These are phyloP conservation scores for Daldinia decipiens DNA, from an alignment of 495 filamentous ascomycete genomes.

Conservation along the genomic window DNA sequence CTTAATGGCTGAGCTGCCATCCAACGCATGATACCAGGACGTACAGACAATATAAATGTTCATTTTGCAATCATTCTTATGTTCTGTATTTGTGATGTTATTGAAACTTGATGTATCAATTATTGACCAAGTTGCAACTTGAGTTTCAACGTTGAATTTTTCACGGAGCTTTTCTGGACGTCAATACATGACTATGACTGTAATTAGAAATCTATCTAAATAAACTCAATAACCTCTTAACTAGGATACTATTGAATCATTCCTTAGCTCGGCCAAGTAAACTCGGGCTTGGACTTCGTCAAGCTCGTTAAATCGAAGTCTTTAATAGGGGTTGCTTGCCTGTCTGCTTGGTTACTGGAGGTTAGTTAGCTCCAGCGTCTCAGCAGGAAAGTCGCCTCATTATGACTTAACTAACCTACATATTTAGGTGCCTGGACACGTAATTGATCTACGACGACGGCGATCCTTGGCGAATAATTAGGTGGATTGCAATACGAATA, in stretches of 20 bases:
- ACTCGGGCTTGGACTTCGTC: background rate
- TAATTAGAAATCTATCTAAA: background rate
- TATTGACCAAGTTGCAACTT: too few species aligned
- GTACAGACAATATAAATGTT: constrained; percentile 35
- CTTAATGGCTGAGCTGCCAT: constrained; percentile 30
- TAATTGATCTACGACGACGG: background rate
- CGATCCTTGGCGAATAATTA: constrained; percentile 4
- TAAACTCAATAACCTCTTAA: too few species aligned
- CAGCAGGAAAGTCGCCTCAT: constrained; percentile 5
- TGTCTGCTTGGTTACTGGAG: background rate
- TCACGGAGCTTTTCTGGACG: too few species aligned
- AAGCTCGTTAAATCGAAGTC: background rate
- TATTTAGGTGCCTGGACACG: background rate
- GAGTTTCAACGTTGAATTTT: too few species aligned
- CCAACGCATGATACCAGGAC: constrained; percentile 40
- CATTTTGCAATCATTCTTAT: constrained; percentile 19
- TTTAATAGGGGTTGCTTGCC: background rate
- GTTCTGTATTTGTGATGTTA: background rate
- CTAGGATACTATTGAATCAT: background rate
- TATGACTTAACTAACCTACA: background rate
- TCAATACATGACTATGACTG: too few species aligned
- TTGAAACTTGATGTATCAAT: background rate
- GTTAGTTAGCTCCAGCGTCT: constrained; percentile 3
- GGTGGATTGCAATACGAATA: background rate
- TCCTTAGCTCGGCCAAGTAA: background rate